Evolutionary conservation across 202 grass and related monocot species (phyloP), one percentile per base, ranked within the genome.

Genomic region (Carex arenaria): DNA sequence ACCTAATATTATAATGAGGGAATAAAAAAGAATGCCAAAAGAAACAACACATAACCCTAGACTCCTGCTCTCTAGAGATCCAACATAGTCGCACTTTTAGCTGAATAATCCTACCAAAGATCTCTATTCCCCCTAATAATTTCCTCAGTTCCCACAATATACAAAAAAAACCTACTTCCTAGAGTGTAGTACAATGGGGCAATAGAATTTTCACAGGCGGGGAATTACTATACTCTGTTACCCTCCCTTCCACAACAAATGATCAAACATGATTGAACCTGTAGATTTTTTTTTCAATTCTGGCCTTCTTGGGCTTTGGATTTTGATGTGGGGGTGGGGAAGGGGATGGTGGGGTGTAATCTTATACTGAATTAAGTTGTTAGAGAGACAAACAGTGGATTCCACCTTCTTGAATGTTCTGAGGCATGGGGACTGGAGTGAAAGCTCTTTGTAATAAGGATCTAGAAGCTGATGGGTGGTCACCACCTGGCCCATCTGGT

Each of bases 401-500:
- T 13, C 62, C 84, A 61, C 88, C 88, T 76, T 99, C 97, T 74
- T 93, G 93, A 88, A 92, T 88, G 89, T 96, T 99, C 76, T 87
- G 89, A 56, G 93, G 89, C 74, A 94, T 86, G 3, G 93, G 84
- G 83, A 87, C 89, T 80, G 91, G 84, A 82, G 89, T 92, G 42
- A 97, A 78, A 72, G 94, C 86, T 92, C 97, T 95, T 85, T 97
- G 89, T n/a, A 89, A 90, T 79, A 92, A 96, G 82, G 89, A 84
- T 84, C 87, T 87, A 70, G 91, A 89, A 75, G 67, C 79, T 10
- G 76, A 89, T 26, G 89, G 86, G 52, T 80, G 77, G 83, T 92
- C 91, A 0, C 90, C 79, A 49, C 82, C 85, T n/a, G 49, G 64
- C 14, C 63, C 63, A 36, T 83, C 87, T 67, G 85, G 78, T 87